Evolutionary conservation across 2,329 filamentous ascomycete species (phyloP).

Genomic region (Neophaeococcomyces mojaviensis): DNA sequence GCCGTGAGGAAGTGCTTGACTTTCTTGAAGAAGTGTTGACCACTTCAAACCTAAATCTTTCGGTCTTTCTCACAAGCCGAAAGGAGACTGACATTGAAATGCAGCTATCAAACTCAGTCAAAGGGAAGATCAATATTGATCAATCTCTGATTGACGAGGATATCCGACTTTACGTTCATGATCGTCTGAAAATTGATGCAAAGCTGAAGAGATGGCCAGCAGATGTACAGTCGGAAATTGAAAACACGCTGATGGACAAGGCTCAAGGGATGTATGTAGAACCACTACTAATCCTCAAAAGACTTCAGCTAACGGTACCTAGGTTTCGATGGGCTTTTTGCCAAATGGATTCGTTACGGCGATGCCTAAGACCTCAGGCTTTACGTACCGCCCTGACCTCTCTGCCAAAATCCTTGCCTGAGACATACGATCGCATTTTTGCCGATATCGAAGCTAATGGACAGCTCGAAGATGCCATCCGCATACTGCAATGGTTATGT

Average conservation of each 20-base stretch:
- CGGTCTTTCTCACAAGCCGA: no score
- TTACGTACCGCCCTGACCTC: constrained; percentile 16
- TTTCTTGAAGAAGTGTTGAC: no score
- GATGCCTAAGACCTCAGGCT: constrained; percentile 15
- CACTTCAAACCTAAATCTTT: no score
- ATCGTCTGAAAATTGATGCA: constrained; percentile 9
- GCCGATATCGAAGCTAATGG: constrained; percentile 4
- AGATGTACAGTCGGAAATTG: constrained; percentile 11
- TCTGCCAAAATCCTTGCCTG: constrained; percentile 23
- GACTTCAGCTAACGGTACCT: no score
- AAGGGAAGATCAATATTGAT: constrained; percentile 14
- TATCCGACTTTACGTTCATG: constrained; percentile 14
- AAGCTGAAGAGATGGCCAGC: constrained; percentile 11
- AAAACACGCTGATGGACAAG: constrained; percentile 23
- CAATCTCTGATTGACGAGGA: constrained; percentile 13
- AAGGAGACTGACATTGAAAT: no score
- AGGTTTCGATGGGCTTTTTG: no score
- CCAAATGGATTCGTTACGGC: constrained; percentile 22
- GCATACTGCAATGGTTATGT: constrained; percentile 8
- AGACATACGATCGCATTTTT: constrained; percentile 17
- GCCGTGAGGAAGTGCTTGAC: no score
- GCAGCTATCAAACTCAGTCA: no score
- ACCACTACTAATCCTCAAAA: no score
- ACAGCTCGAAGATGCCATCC: constrained; percentile 6
- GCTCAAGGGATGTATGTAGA: constrained; percentile 17